Evolutionary conservation across 2,329 filamentous ascomycete species (phyloP).

Genomic region (Neofusicoccum umdonicola): DNA sequence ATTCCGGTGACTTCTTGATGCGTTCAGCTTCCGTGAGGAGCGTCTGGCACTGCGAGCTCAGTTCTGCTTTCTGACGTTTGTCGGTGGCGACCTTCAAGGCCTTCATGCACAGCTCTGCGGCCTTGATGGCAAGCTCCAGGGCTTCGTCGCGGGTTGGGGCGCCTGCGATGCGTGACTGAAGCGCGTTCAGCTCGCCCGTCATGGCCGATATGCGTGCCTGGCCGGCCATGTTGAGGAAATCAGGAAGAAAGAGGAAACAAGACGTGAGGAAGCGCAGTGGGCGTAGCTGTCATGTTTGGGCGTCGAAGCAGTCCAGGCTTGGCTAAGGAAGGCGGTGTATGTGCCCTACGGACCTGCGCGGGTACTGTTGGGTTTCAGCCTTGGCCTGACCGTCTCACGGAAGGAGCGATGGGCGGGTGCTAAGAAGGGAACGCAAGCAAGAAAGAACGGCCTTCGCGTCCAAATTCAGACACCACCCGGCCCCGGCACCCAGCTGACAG

Average conservation of each 20-base stretch:
- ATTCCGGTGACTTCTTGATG: slow-evolving; percentile 58
- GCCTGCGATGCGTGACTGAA: slow-evolving; percentile 46
- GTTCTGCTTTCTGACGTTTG: slow-evolving; percentile 62
- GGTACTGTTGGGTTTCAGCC: neutral
- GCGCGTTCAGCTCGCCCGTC: slow-evolving; percentile 21
- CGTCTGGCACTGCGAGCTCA: slow-evolving; percentile 67
- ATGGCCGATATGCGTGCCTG: neutral
- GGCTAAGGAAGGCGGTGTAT: neutral
- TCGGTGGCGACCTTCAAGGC: slow-evolving; percentile 63
- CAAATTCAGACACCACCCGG: neutral
- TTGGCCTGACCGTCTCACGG: neutral
- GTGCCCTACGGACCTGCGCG: neutral
- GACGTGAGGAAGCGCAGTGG: neutral
- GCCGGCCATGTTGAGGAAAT: neutral
- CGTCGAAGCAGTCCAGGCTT: neutral
- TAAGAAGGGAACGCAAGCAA: neutral
- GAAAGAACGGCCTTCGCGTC: neutral
- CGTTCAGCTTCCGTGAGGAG: slow-evolving; percentile 70
- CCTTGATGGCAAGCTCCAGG: slow-evolving; percentile 70
- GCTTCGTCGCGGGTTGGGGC: slow-evolving; percentile 61
- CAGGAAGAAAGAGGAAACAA: neutral
- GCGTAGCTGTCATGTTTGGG: neutral
- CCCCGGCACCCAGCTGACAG: neutral
- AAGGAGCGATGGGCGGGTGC: slow-evolving; percentile 1
- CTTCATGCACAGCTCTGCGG: slow-evolving; percentile 78